Percentiles rank a stretch among this genome's conserved stretches.
These are phyloP conservation scores for Emmonsia crescens DNA, from an alignment of 2,329 filamentous ascomycete genomes.

Conservation along the genomic window DNA sequence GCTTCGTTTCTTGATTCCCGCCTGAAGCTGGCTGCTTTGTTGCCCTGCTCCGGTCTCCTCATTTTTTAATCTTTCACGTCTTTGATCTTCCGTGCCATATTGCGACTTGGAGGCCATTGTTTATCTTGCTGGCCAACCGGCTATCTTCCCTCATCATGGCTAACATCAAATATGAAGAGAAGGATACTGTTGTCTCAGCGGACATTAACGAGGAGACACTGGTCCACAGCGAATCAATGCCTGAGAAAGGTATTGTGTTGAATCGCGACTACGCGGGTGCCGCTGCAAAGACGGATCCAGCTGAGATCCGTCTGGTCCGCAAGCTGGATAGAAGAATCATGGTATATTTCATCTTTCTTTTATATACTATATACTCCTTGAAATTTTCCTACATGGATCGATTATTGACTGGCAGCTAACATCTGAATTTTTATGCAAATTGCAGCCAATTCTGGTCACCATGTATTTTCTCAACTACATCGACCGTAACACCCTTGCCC, in stretches of 20 bases:
- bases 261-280: slow-evolving; percentile 30
- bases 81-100: neutral
- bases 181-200: neutral
- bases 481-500: slow-evolving; percentile 15
- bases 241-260: slow-evolving; percentile 7
- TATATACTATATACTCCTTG: neutral
- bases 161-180: neutral
- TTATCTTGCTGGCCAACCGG: neutral
- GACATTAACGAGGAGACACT: slow-evolving; percentile 1
- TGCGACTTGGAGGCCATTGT: neutral
- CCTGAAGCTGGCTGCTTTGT: neutral
- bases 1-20: neutral
- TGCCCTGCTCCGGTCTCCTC: neutral
- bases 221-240: neutral
- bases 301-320: slow-evolving; percentile 31
- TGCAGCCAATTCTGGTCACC: slow-evolving; percentile 16
- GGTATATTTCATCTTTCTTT: slow-evolving; percentile 17
- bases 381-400: too few species aligned
- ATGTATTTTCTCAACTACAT: slow-evolving; percentile 21
- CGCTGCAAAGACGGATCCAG: slow-evolving; percentile 30
- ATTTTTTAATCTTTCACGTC: neutral
- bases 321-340: slow-evolving; percentile 36
- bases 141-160: neutral
- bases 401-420: neutral
- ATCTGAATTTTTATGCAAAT: neutral